Percentiles rank a stretch among this genome's conserved stretches.
These are phyloP conservation scores for Canna indica DNA, from an alignment of 176 grass and related monocot species.

Conservation along the genomic window DNA sequence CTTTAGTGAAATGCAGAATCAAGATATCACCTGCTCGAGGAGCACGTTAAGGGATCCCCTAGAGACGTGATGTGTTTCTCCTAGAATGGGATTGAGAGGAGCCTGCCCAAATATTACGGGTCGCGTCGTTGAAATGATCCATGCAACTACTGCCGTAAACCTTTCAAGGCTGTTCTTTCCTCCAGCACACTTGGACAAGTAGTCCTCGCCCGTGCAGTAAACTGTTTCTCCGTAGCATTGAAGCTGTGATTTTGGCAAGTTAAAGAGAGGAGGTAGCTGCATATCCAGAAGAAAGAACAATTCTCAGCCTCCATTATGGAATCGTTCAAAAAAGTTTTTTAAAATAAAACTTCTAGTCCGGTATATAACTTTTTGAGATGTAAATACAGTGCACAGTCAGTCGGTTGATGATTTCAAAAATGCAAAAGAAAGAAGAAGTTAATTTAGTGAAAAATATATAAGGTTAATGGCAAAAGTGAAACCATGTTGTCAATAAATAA, in stretches of 20 bases:
- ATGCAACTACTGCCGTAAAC: conserved; percentile 51
- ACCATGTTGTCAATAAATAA: no score
- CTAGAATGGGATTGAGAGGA: conserved; percentile 84
- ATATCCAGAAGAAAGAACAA: neutral
- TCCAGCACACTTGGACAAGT: conserved; percentile 29
- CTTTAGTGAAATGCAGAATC: neutral
- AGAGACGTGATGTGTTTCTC: conserved; percentile 90
- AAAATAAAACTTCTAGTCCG: neutral
- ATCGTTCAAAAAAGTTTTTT: neutral
- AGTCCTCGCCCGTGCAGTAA: conserved; percentile 57
- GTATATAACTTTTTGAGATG: neutral
- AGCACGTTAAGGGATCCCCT: conserved; percentile 57
- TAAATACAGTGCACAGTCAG: neutral
- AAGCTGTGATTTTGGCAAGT: conserved; percentile 94
- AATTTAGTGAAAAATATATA: no score
- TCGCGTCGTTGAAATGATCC: conserved; percentile 85
- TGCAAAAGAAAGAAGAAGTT: neutral
- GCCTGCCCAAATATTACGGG: conserved; percentile 80
- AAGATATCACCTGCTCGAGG: conserved; percentile 57
- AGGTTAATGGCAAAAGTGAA: no score
- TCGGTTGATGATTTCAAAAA: neutral
- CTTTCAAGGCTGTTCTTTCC: conserved; percentile 48
- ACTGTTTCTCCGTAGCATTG: conserved; percentile 82
- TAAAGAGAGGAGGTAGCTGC: conserved; percentile 84
- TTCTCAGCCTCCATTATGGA: neutral